Conservation (phyloP, 805 yeast species). For the Candida morakotiae region DNA sequence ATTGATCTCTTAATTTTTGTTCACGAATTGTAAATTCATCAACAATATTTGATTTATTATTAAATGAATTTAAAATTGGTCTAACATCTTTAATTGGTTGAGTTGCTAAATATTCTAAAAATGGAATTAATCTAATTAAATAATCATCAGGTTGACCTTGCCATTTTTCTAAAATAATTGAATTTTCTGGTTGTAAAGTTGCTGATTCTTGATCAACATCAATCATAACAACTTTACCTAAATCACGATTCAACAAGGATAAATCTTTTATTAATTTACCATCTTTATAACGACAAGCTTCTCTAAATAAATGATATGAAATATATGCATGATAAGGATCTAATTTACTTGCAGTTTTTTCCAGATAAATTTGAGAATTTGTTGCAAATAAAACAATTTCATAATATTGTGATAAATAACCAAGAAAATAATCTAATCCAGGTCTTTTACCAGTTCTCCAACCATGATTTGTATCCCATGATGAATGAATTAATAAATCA, state of each 20-base stretch:
- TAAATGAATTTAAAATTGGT: constrained; percentile 74
- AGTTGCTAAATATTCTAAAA: constrained; percentile 91
- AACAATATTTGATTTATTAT: constrained; percentile 62
- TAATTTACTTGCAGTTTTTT: constrained; percentile 76
- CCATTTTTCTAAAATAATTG: constrained; percentile 85
- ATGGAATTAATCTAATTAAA: constrained; percentile 78
- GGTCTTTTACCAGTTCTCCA: constrained; percentile 99
- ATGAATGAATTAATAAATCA: constrained; percentile 84
- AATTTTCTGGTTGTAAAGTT: constrained; percentile 88
- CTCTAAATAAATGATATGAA: constrained; percentile 83
- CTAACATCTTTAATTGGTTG: constrained; percentile 85
- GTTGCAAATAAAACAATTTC: constrained; percentile 91
- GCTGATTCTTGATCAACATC: constrained; percentile 74
- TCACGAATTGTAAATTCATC: constrained; percentile 83
- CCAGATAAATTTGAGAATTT: constrained; percentile 81
- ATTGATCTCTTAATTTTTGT: constrained; percentile 64
- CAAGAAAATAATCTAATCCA: constrained; percentile 93
- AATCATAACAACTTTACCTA: constrained; percentile 71
- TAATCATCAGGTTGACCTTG: constrained; percentile 79
- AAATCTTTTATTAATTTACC: constrained; percentile 89
- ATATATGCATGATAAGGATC: constrained; percentile 92
- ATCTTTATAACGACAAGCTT: constrained; percentile 85
- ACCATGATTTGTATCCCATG: constrained; percentile 88
- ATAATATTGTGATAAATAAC: constrained; percentile 90
- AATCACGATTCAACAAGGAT: constrained; percentile 84